phyloP scores from a whole-genome alignment of 495 filamentous ascomycete genomes.

The Pyronema omphalodes region DNA sequence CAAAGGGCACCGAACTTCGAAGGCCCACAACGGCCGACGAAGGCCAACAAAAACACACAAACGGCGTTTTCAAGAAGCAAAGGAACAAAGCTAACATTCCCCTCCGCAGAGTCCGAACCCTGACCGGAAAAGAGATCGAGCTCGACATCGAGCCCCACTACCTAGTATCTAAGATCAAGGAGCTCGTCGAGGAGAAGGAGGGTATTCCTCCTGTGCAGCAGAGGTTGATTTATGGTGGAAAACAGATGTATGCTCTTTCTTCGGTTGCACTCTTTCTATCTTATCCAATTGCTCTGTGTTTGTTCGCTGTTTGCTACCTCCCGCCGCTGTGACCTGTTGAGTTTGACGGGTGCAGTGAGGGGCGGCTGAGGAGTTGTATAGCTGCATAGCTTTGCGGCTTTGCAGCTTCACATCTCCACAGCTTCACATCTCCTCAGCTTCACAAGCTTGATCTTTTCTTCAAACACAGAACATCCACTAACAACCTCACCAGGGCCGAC shows the following conservation, averaged over 20 bases:
- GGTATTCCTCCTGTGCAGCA: conserved; percentile 96
- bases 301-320: neutral
- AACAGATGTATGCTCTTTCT: conserved; percentile 62
- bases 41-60: no score
- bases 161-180: conserved; percentile 89
- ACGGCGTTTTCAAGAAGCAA: conserved; percentile 5
- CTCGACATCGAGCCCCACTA: conserved; percentile 88
- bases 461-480: neutral
- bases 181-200: conserved; percentile 96
- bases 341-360: neutral
- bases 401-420: no score
- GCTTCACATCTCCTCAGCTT: no score
- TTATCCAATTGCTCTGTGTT: neutral
- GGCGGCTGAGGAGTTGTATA: neutral
- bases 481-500: conserved; percentile 46
- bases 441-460: neutral
- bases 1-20: no score
- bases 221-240: conserved; percentile 85
- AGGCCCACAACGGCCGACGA: no score
- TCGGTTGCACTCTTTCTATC: no score
- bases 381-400: neutral
- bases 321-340: neutral
- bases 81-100: neutral
- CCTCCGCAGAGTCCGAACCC: conserved; percentile 64
- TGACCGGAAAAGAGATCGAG: conserved; percentile 97